Percentiles rank a stretch among this genome's conserved stretches.
These are phyloP conservation scores for Austroboletus eburneus DNA, from an alignment of 768 basidiomycete genomes.

Conservation along the genomic window DNA sequence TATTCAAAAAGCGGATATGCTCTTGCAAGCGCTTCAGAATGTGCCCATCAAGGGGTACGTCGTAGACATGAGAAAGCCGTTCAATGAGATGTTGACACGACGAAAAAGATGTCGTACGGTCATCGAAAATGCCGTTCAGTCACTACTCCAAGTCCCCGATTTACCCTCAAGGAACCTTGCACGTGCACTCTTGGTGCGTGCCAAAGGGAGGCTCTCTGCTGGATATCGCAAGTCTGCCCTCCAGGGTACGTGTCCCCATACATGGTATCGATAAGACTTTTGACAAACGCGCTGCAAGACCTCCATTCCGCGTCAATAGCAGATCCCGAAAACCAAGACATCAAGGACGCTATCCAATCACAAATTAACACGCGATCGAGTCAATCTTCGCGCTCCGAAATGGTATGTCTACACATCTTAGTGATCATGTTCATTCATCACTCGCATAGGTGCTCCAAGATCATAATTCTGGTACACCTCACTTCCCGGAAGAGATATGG, in stretches of 20 bases:
- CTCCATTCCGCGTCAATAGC: conserved; percentile 58
- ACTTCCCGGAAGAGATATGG: conserved; percentile 70
- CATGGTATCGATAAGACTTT: background rate
- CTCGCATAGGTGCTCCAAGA: conserved; percentile 28
- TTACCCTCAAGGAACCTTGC: conserved; percentile 49
- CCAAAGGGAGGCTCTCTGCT: conserved; percentile 55
- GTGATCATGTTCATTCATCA: background rate
- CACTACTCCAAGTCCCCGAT: conserved; percentile 56
- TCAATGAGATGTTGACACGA: background rate
- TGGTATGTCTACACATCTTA: conserved; percentile 34
- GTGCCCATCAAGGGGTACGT: background rate
- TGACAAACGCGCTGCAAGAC: conserved; percentile 40
- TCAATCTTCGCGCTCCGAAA: conserved; percentile 22
- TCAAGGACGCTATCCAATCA: conserved; percentile 54
- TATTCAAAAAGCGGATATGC: background rate
- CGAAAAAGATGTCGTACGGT: background rate
- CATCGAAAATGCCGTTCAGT: conserved; percentile 41
- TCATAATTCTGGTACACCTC: conserved; percentile 35
- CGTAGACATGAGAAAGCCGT: background rate
- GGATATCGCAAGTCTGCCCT: conserved; percentile 60
- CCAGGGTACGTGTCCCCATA: conserved; percentile 42
- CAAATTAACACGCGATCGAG: too few relatives aligned
- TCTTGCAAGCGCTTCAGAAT: background rate
- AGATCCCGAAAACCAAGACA: conserved; percentile 70
- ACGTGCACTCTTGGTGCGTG: conserved; percentile 61